A percentile compares a stretch with the other conserved stretches of the same genome.
phyloP scores from a whole-genome alignment of 306 rosid genomes.

The Albizia julibrissin region DNA sequence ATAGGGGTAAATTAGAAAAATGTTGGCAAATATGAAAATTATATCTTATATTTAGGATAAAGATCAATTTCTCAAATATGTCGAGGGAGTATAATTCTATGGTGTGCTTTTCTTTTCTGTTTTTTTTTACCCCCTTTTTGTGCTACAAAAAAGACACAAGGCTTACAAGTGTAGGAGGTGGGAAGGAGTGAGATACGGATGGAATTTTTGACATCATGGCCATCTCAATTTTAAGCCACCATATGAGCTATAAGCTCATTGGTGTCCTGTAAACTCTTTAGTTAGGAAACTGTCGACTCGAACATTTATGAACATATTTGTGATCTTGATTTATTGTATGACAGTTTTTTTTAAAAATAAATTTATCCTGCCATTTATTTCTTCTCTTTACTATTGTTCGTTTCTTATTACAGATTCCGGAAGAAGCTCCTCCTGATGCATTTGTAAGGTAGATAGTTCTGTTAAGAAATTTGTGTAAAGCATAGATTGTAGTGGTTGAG shows the following conservation, averaged over 20 bases:
- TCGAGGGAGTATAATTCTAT: not conserved
- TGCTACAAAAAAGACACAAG: not conserved
- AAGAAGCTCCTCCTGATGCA: slow-evolving; percentile 67
- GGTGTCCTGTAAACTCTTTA: not conserved
- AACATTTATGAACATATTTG: not conserved
- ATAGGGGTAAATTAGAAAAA: too few relatives aligned
- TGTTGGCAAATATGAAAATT: too few relatives aligned
- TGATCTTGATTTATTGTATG: not conserved
- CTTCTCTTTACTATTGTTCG: not conserved
- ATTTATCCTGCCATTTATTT: not conserved
- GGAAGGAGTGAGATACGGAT: not conserved
- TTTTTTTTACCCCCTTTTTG: not conserved
- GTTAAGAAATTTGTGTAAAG: not conserved
- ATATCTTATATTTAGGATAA: too few relatives aligned
- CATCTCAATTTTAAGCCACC: not conserved
- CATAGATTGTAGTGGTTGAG: not conserved
- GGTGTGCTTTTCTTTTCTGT: not conserved
- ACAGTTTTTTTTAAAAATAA: not conserved
- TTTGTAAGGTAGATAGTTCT: slow-evolving; percentile 33
- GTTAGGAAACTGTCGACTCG: not conserved
- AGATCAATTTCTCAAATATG: too few relatives aligned
- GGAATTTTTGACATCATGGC: not conserved
- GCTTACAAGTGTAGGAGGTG: not conserved
- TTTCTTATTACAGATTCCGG: slow-evolving; percentile 57
- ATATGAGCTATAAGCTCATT: not conserved